A percentile compares a stretch with the other conserved stretches of the same genome.
These are phyloP conservation scores for Vitis vinifera DNA, from an alignment of 164 flowering plant genomes.

Conservation along the genomic window ASM3070453v1 NC_081821.1:4821001-4821500, in stretches of 20 bases:
- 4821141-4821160: background rate
- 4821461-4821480: conserved; percentile 41
- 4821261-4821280: conserved; percentile 78
- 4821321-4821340: conserved; percentile 92
- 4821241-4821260: conserved; percentile 86
- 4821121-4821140: conserved; percentile 4
- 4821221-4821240: conserved; percentile 85
- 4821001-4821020: conserved; percentile 54
- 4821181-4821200: conserved; percentile 36
- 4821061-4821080: conserved; percentile 97
- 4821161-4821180: background rate
- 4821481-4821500: conserved; percentile 81
- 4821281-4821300: conserved; percentile 85
- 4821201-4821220: conserved; percentile 58
- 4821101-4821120: conserved; percentile 54
- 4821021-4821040: conserved; percentile 98
- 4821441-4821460: conserved; percentile 36
- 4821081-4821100: conserved; percentile 93
- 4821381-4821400: conserved; percentile 93
- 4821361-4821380: conserved; percentile 96
- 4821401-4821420: conserved; percentile 95
- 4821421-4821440: conserved; percentile 64
- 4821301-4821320: conserved; percentile 88
- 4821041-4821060: conserved; percentile 89
- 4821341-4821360: conserved; percentile 93